Evolutionary conservation across 108 stramenopile species (phyloP).

Genomic region (Cylindrotheca fusiformis): DNA sequence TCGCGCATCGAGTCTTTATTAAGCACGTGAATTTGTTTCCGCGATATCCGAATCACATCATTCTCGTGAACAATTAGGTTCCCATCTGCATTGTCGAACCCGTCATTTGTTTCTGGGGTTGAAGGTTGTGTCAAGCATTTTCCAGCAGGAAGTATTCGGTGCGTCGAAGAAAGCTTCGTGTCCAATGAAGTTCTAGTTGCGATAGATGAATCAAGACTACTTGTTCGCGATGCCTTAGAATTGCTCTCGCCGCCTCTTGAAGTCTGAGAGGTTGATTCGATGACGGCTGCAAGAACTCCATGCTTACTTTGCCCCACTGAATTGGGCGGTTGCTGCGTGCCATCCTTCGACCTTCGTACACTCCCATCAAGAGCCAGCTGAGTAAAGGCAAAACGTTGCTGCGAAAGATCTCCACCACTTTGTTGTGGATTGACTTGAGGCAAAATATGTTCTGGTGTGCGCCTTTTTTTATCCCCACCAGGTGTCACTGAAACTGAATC

Average conservation of each 20-base stretch:
- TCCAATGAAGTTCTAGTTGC: constrained; percentile 1
- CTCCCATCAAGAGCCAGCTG: constrained; percentile 20
- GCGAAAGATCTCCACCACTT: constrained; percentile 25
- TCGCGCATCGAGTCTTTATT: constrained; percentile 4
- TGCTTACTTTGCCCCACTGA: not conserved
- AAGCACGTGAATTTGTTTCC: constrained; percentile 31
- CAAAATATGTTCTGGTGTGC: too few relatives aligned
- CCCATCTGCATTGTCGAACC: constrained; percentile 73
- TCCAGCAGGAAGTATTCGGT: constrained; percentile 27
- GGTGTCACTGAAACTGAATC: not conserved
- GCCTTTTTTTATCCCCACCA: too few relatives aligned
- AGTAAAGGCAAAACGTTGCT: constrained; percentile 17
- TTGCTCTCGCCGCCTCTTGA: constrained; percentile 1
- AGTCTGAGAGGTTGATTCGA: constrained; percentile 14
- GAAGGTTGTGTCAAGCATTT: constrained; percentile 76
- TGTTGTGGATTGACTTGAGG: too few relatives aligned
- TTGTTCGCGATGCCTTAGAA: not conserved
- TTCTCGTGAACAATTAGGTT: constrained; percentile 72
- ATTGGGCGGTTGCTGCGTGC: not conserved
- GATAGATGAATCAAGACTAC: constrained; percentile 3
- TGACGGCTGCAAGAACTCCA: constrained; percentile 18
- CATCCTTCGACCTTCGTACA: not conserved
- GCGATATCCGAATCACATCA: constrained; percentile 54
- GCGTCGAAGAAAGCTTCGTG: constrained; percentile 4
- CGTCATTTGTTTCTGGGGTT: constrained; percentile 54